These are phyloP conservation scores for Orbilia blumenaviensis DNA, from an alignment of 2,329 filamentous ascomycete species.

Conservation along the genomic window DNA sequence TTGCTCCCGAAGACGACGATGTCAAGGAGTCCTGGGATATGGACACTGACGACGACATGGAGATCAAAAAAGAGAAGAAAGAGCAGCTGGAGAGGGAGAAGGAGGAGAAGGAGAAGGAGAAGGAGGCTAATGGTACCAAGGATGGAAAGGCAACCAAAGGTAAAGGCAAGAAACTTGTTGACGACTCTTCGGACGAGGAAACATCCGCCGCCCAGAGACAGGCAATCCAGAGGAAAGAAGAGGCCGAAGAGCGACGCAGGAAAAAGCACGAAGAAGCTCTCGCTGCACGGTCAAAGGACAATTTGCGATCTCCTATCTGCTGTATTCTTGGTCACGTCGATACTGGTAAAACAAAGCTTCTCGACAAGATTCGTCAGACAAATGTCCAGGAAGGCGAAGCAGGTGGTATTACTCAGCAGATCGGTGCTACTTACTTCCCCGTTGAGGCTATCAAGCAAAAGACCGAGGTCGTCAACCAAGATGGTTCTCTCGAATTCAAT, in stretches of 20 bases:
- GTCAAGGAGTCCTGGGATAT: slow-evolving; percentile 97
- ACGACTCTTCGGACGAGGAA: slow-evolving; percentile 75
- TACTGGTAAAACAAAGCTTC: slow-evolving; percentile 98
- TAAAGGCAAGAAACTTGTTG: slow-evolving; percentile 60
- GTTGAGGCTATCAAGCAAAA: slow-evolving; percentile 91
- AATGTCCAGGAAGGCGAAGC: slow-evolving; percentile 99
- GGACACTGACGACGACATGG: slow-evolving; percentile 74
- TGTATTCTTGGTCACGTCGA: slow-evolving; percentile 99
- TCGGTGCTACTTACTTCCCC: slow-evolving; percentile 99
- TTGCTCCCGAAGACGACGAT: slow-evolving; percentile 73
- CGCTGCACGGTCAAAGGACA: slow-evolving; percentile 88
- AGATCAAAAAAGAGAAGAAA: slow-evolving; percentile 58
- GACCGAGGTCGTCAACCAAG: slow-evolving; percentile 89
- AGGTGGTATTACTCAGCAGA: slow-evolving; percentile 99
- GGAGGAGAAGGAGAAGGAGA: slow-evolving; percentile 47
- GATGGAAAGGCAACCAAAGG: slow-evolving; percentile 39
- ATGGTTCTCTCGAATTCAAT: slow-evolving; percentile 93
- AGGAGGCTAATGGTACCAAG: slow-evolving; percentile 19
- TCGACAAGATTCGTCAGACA: slow-evolving; percentile 97
- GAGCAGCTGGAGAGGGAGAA: slow-evolving; percentile 54
- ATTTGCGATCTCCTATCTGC: slow-evolving; percentile 96
- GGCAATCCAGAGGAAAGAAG: slow-evolving; percentile 80
- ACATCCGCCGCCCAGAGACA: slow-evolving; percentile 76
- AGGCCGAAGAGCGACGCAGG: slow-evolving; percentile 86
- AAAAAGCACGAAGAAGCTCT: slow-evolving; percentile 91